Conservation (phyloP, 345 rosid genomes). For the Corchorus capsularis region DNA sequence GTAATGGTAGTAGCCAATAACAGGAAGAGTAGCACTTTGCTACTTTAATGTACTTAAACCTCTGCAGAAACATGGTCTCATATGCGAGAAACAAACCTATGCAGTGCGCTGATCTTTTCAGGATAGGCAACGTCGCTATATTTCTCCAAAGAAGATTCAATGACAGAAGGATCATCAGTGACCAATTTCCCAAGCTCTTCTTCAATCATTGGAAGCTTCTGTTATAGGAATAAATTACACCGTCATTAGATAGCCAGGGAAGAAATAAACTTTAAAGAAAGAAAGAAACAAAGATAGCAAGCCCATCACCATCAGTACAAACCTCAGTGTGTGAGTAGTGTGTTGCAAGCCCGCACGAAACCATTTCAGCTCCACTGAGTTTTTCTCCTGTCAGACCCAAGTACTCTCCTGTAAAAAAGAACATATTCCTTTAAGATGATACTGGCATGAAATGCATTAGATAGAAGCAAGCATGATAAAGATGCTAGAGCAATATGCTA, state of each 20-base stretch:
- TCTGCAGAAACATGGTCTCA: not conserved
- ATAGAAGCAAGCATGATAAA: conserved; percentile 9
- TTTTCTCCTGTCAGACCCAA: conserved; percentile 84
- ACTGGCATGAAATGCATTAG: not conserved
- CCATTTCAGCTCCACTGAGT: conserved; percentile 85
- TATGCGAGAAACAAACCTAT: conserved; percentile 53
- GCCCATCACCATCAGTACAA: conserved; percentile 13
- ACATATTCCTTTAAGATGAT: conserved; percentile 16
- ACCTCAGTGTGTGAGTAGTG: conserved; percentile 71
- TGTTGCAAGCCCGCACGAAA: conserved; percentile 88
- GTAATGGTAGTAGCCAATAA: not conserved
- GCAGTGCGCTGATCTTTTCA: conserved; percentile 64
- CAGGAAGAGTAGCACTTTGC: not conserved
- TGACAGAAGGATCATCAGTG: conserved; percentile 89
- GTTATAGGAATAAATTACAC: conserved; percentile 22
- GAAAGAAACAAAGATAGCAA: not conserved
- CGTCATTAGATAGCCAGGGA: conserved; percentile 11
- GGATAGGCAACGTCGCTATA: conserved; percentile 62
- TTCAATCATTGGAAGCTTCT: conserved; percentile 68
- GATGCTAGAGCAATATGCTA: conserved; percentile 10
- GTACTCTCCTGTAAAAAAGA: conserved; percentile 75
- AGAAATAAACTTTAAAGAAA: conserved; percentile 11
- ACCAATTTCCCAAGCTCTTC: conserved; percentile 65
- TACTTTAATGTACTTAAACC: not conserved
- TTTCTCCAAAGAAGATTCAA: conserved; percentile 67